Percentiles rank a stretch among this genome's conserved stretches.
Evolutionary conservation across 139 green algal species (phyloP).

Genomic region (Desmodesmus armatus): DNA sequence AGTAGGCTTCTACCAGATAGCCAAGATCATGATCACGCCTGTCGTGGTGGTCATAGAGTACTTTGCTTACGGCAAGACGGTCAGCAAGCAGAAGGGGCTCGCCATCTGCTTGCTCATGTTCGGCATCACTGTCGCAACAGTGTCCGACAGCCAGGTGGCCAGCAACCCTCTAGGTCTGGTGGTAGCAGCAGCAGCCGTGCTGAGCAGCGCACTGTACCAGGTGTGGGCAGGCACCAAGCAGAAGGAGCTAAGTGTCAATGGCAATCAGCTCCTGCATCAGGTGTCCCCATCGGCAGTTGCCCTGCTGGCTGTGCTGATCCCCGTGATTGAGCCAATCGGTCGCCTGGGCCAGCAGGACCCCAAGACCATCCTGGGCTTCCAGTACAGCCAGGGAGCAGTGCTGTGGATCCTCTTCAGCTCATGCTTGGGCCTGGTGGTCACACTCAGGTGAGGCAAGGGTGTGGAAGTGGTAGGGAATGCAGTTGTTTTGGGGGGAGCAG

Average conservation of each 20-base stretch:
- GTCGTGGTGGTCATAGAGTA: conserved; percentile 33
- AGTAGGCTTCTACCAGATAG: conserved; percentile 47
- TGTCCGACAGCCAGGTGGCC: conserved; percentile 70
- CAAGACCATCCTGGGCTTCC: conserved; percentile 49
- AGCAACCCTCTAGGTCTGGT: conserved; percentile 69
- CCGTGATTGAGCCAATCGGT: conserved; percentile 51
- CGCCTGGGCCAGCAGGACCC: background rate
- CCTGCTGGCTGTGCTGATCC: conserved; percentile 47
- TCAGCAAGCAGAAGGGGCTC: conserved; percentile 51
- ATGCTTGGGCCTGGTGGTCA: conserved; percentile 71
- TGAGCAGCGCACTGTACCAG: conserved; percentile 79
- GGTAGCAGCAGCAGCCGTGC: conserved; percentile 72
- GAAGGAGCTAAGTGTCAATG: conserved; percentile 63
- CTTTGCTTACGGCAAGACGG: conserved; percentile 55
- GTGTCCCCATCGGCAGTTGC: conserved; percentile 45
- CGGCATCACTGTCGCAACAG: conserved; percentile 71
- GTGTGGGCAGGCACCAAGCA: conserved; percentile 66
- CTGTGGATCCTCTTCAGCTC: conserved; percentile 43
- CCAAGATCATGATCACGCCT: conserved; percentile 44
- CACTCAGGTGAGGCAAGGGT: too few relatives aligned
- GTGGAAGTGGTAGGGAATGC: too few relatives aligned
- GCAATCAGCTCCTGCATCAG: conserved; percentile 65
- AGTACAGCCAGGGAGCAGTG: background rate
- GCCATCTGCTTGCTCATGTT: conserved; percentile 68
- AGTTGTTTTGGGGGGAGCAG: too few relatives aligned